These are phyloP conservation scores for Corniculantispora saksenae DNA, from an alignment of 2,329 filamentous ascomycete genomes.

Conservation along the genomic window DNA sequence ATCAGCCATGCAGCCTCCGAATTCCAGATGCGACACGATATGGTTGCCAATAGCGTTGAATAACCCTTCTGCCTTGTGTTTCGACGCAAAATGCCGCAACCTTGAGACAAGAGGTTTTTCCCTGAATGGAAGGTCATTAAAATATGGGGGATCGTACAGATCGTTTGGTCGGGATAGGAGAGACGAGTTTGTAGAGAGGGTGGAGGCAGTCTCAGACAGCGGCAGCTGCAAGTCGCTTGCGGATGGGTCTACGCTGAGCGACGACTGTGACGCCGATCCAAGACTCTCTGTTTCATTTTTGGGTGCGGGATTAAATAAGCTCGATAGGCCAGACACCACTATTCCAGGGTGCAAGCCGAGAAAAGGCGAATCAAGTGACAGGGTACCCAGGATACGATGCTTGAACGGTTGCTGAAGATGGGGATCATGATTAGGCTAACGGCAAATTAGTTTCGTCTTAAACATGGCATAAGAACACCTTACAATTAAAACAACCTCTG, in stretches of 20 bases:
- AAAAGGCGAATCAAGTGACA: constrained; percentile 85
- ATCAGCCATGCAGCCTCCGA: constrained; percentile 78
- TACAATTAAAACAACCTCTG: constrained; percentile 72
- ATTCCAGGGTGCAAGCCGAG: constrained; percentile 88
- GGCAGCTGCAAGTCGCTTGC: not conserved
- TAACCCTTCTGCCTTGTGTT: constrained; percentile 72
- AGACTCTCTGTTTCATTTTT: constrained; percentile 18
- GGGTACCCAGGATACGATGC: constrained; percentile 76
- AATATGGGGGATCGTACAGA: constrained; percentile 73
- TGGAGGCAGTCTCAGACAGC: constrained; percentile 12
- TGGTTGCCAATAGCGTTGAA: constrained; percentile 70
- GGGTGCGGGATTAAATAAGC: constrained; percentile 63
- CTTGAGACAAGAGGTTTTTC: constrained; percentile 69
- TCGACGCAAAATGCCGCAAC: constrained; percentile 75
- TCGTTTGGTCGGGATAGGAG: constrained; percentile 45
- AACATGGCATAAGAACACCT: constrained; percentile 20
- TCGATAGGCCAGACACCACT: constrained; percentile 76
- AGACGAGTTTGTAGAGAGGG: constrained; percentile 18
- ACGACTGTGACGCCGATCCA: constrained; percentile 3
- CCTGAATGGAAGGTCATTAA: constrained; percentile 70
- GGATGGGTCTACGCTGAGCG: constrained; percentile 16
- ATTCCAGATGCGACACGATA: constrained; percentile 79
- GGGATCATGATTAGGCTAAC: constrained; percentile 36
- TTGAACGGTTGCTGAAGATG: constrained; percentile 51
- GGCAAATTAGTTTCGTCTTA: not conserved